Percentiles rank a stretch among this genome's conserved stretches.
Evolutionary conservation across 176 grass and related monocot species (phyloP).

Genomic region (Bonia amplexicaulis): DNA sequence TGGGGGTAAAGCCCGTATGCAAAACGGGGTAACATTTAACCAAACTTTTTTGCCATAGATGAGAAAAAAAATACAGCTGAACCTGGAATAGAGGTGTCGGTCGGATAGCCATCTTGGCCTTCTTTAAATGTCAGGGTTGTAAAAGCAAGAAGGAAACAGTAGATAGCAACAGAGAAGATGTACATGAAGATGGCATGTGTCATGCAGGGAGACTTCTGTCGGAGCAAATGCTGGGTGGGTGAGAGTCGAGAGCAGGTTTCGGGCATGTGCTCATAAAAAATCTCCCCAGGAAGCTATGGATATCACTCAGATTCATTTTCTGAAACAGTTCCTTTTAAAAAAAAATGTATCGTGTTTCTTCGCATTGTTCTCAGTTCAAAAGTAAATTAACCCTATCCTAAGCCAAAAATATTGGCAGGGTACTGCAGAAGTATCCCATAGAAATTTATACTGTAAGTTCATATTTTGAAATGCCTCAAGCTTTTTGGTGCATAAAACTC

Average conservation of each 20-base stretch:
- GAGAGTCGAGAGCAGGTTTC: background rate
- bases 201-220: background rate
- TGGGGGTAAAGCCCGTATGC: too few species aligned
- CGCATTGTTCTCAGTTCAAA: background rate
- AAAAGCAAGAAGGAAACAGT: background rate
- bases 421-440: background rate
- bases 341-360: background rate
- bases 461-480: background rate
- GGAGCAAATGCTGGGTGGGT: background rate
- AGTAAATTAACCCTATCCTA: background rate
- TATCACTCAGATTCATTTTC: background rate
- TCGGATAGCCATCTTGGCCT: background rate
- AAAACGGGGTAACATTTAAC: background rate
- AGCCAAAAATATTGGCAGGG: background rate
- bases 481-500: background rate
- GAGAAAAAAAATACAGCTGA: background rate
- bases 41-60: background rate
- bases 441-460: background rate
- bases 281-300: background rate
- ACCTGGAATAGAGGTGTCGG: background rate
- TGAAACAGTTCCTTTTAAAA: background rate
- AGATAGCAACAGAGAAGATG: background rate
- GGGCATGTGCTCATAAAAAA: conserved; percentile 15
- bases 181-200: background rate
- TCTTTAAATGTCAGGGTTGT: background rate